phyloP scores from a whole-genome alignment of 1,139 yeast genomes.

The Saccharomyces hybrid region DNA sequence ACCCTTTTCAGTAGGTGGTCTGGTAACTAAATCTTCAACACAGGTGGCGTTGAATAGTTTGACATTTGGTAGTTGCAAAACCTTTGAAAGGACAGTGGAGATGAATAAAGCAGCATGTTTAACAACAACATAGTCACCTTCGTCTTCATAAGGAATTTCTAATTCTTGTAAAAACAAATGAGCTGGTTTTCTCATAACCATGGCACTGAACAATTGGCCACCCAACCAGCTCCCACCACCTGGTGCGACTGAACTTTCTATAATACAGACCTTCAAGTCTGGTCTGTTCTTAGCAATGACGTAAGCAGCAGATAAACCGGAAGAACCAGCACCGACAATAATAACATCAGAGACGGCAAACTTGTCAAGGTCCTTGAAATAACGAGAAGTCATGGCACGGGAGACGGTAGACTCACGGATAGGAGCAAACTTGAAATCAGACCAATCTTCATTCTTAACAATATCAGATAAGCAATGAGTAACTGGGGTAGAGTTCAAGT shows the following conservation, averaged over 20 bases:
- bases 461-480: constrained; percentile 35
- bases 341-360: constrained; percentile 70
- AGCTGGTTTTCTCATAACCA: constrained; percentile 76
- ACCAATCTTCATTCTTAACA: constrained; percentile 46
- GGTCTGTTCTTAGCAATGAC: constrained; percentile 68
- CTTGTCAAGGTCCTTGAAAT: constrained; percentile 65
- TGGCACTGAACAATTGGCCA: constrained; percentile 72
- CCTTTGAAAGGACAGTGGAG: constrained; percentile 64
- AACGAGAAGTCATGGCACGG: constrained; percentile 72
- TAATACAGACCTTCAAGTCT: constrained; percentile 64
- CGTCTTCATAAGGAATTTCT: constrained; percentile 64
- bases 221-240: constrained; percentile 83
- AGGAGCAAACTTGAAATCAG: constrained; percentile 58
- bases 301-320: constrained; percentile 71
- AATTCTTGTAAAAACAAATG: constrained; percentile 27
- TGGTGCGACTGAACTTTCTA: constrained; percentile 67
- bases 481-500: constrained; percentile 27
- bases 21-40: constrained; percentile 71
- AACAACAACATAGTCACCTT: constrained; percentile 73
- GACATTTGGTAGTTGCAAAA: constrained; percentile 62
- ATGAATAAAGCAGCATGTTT: constrained; percentile 76
- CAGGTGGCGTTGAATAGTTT: constrained; percentile 76
- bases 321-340: constrained; percentile 72
- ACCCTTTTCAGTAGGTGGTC: constrained; percentile 23
- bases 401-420: constrained; percentile 74